A percentile compares a stretch with the other conserved stretches of the same genome.
Conservation (phyloP, 2,329 filamentous ascomycete species). For the Cladorrhinum sp. region DNA sequence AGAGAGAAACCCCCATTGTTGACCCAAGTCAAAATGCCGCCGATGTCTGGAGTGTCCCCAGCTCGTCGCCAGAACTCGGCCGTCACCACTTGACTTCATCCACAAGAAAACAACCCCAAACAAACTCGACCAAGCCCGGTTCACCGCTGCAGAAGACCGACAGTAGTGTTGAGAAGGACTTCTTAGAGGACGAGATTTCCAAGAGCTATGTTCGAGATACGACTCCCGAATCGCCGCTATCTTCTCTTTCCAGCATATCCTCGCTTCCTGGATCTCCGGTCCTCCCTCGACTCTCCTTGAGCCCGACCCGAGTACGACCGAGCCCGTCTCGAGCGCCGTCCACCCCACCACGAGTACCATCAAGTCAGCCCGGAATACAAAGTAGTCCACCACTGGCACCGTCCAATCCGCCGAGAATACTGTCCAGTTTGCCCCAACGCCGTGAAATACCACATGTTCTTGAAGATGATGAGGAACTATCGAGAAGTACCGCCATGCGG, state of each 20-base stretch:
- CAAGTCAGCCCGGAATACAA: background rate
- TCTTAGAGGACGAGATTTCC: constrained; percentile 36
- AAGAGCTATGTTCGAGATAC: constrained; percentile 36
- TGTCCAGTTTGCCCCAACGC: background rate
- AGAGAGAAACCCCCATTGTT: background rate
- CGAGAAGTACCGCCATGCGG: constrained; percentile 30
- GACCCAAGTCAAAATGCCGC: constrained; percentile 1
- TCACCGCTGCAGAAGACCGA: background rate
- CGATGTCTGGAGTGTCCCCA: constrained; percentile 24
- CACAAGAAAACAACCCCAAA: constrained; percentile 5
- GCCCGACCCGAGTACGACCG: background rate
- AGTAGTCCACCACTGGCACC: background rate
- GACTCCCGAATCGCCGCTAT: constrained; percentile 14
- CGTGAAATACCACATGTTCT: background rate
- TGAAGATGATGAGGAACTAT: constrained; percentile 14
- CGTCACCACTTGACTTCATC: background rate
- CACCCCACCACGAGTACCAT: background rate
- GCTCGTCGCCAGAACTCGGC: constrained; percentile 13
- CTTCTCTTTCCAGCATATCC: constrained; percentile 20
- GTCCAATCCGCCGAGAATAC: background rate
- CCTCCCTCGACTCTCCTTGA: constrained; percentile 4
- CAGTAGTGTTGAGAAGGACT: background rate
- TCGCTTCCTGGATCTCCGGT: constrained; percentile 29
- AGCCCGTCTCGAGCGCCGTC: background rate
- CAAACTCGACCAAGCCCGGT: constrained; percentile 5